Evolutionary conservation across 208 protist genomes (phyloP).

Genomic region (Leishmania gerbilli): DNA sequence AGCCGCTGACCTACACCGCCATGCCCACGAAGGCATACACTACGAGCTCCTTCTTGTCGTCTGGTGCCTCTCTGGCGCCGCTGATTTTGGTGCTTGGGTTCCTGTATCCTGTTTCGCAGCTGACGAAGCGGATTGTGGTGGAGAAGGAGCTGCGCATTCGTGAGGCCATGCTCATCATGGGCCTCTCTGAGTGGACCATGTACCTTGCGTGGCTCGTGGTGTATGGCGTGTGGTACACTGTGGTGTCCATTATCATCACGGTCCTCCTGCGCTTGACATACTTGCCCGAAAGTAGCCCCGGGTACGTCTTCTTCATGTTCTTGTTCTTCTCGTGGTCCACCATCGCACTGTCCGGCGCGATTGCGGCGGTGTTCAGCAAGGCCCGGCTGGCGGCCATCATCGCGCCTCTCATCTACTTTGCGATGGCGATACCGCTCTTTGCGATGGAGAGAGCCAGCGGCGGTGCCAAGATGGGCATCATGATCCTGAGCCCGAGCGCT

Average conservation of each 20-base stretch:
- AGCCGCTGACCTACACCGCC: constrained; percentile 31
- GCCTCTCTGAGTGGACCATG: constrained; percentile 48
- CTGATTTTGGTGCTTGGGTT: constrained; percentile 70
- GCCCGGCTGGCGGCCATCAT: constrained; percentile 59
- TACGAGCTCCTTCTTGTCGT: constrained; percentile 27
- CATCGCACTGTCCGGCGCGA: constrained; percentile 40
- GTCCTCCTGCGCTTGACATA: constrained; percentile 57
- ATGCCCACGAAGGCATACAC: constrained; percentile 23
- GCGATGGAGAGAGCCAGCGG: constrained; percentile 27
- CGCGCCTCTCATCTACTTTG: constrained; percentile 75
- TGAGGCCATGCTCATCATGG: constrained; percentile 86
- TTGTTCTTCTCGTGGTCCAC: constrained; percentile 46
- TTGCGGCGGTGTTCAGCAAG: constrained; percentile 72
- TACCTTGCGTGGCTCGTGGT: constrained; percentile 59
- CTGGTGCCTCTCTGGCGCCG: constrained; percentile 30
- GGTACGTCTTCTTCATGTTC: constrained; percentile 56
- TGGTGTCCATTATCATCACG: constrained; percentile 49
- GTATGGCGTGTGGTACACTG: constrained; percentile 38
- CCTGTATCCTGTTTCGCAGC: constrained; percentile 69
- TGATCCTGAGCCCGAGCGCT: constrained; percentile 43
- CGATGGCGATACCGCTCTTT: constrained; percentile 43
- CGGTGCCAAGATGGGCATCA: constrained; percentile 18
- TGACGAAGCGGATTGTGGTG: constrained; percentile 70
- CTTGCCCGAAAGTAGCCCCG: constrained; percentile 31
- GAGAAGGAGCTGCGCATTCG: constrained; percentile 84